These are phyloP conservation scores for Pseudogymnoascus sp. DNA, from an alignment of 2,329 filamentous ascomycete species.

Conservation along the genomic window DNA sequence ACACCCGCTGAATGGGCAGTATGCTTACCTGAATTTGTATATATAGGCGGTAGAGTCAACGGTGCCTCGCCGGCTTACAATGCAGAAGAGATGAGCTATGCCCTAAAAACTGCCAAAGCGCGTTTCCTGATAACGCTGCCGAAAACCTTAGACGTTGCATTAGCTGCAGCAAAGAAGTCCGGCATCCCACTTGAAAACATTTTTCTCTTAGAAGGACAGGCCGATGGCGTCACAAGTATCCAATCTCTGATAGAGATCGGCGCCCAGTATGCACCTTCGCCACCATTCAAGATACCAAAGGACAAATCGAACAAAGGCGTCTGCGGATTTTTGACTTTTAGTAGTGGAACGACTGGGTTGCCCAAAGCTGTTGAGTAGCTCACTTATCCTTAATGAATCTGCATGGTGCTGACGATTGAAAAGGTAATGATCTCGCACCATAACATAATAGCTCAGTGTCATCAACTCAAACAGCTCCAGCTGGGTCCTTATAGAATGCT, in stretches of 20 bases:
- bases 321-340: slow-evolving; percentile 44
- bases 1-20: no score
- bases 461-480: slow-evolving; percentile 48
- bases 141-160: slow-evolving; percentile 45
- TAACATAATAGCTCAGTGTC: slow-evolving; percentile 50
- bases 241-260: slow-evolving; percentile 30
- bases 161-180: slow-evolving; percentile 43
- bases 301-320: slow-evolving; percentile 49
- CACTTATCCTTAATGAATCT: neutral
- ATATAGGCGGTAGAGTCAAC: slow-evolving; percentile 42
- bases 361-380: slow-evolving; percentile 34
- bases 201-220: slow-evolving; percentile 47
- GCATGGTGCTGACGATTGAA: slow-evolving; percentile 12
- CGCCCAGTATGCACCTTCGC: slow-evolving; percentile 26
- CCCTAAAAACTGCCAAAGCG: slow-evolving; percentile 46
- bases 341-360: slow-evolving; percentile 39
- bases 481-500: slow-evolving; percentile 41
- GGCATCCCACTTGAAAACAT: slow-evolving; percentile 43
- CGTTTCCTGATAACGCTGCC: slow-evolving; percentile 50
- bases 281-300: slow-evolving; percentile 38
- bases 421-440: slow-evolving; percentile 44
- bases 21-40: no score
- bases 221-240: slow-evolving; percentile 41
- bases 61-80: slow-evolving; percentile 59
- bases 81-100: slow-evolving; percentile 59